Evolutionary conservation across 1,139 yeast species (phyloP), one percentile per base, ranked within the genome.

Genomic region (Pichia norvegensis): DNA sequence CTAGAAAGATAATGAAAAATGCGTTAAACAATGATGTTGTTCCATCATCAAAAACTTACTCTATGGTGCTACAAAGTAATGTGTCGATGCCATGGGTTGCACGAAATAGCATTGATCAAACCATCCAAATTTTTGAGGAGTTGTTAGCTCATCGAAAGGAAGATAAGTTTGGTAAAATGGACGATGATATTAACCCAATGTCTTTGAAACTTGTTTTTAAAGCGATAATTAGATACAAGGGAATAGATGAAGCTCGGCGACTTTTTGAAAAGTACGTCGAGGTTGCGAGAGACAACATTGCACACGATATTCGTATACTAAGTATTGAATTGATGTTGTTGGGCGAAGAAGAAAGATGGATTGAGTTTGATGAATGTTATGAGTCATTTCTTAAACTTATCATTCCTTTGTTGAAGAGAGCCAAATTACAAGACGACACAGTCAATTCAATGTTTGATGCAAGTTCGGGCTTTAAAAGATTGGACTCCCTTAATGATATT

Each of bases 41-140:
- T 3, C 72, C 72, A 4, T 67, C 70, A 44, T 62, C 73, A 2
- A 67, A 63, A 21, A 74, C 79, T 0, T 75, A 67, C 55, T 57
- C 64, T 4, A 45, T 59, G 38, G 35, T 61, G 13, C 36, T 59
- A 33, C 56, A 54, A 21, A 51, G 60, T 11, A 54, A 57, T 44
- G 50, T 51, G 7, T 38, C 46, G 3, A 41, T 43, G 45, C 44
- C 43, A 11, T 40, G 44, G 42, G 46, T 52, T 22, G 48, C 55
- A 7, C 43, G 52, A 40, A 53, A 56, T 4, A 60, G 61, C 23
- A 52, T 68, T 9, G 63, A 62, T 6, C 55, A 59, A 29, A 63
- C 61, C 19, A 55, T 61, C 38, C 50, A 50, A 2, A 51, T 65
- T 13, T 41, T 58, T 38, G 55, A 58, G 22, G 60, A 58, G 23